These are phyloP conservation scores for Phytophthora uliginosa DNA, from an alignment of 352 stramenopile species.

Conservation along the genomic window DNA sequence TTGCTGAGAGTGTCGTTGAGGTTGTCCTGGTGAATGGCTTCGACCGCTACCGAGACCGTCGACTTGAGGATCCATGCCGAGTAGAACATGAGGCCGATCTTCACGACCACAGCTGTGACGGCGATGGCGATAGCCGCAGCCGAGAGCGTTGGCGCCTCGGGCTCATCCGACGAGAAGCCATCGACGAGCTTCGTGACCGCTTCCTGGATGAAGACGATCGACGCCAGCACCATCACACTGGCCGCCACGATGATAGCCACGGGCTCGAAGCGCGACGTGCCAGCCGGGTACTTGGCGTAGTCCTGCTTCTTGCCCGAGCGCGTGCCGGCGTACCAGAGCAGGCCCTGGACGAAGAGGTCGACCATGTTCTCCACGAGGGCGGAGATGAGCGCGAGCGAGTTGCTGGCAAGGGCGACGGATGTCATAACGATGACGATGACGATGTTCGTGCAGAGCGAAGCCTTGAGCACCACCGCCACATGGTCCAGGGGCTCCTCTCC, in stretches of 20 bases:
- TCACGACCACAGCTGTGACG: slow-evolving; percentile 65
- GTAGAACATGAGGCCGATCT: slow-evolving; percentile 79
- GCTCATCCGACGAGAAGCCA: slow-evolving; percentile 59
- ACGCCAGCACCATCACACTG: slow-evolving; percentile 93
- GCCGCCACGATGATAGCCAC: slow-evolving; percentile 94
- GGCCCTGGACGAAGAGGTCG: slow-evolving; percentile 92
- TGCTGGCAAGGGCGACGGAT: slow-evolving; percentile 74
- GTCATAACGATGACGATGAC: slow-evolving; percentile 78
- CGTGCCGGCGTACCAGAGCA: slow-evolving; percentile 93
- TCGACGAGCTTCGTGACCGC: slow-evolving; percentile 57
- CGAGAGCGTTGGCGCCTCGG: slow-evolving; percentile 88
- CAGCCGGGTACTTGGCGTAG: slow-evolving; percentile 94
- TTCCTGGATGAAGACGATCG: slow-evolving; percentile 86
- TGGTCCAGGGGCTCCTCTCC: slow-evolving; percentile 63
- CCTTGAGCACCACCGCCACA: slow-evolving; percentile 60
- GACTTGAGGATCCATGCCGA: slow-evolving; percentile 65
- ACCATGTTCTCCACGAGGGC: slow-evolving; percentile 94
- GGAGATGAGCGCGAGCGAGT: slow-evolving; percentile 93
- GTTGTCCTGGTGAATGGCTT: slow-evolving; percentile 93
- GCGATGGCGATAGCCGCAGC: slow-evolving; percentile 89
- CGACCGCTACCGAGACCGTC: slow-evolving; percentile 57
- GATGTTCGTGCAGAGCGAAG: slow-evolving; percentile 72
- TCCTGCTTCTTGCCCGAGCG: slow-evolving; percentile 75
- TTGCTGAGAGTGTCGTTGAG: slow-evolving; percentile 96
- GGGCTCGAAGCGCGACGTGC: slow-evolving; percentile 92